Evolutionary conservation across 306 rosid species (phyloP).

Genomic region (Astragalus glycyphyllos): DNA sequence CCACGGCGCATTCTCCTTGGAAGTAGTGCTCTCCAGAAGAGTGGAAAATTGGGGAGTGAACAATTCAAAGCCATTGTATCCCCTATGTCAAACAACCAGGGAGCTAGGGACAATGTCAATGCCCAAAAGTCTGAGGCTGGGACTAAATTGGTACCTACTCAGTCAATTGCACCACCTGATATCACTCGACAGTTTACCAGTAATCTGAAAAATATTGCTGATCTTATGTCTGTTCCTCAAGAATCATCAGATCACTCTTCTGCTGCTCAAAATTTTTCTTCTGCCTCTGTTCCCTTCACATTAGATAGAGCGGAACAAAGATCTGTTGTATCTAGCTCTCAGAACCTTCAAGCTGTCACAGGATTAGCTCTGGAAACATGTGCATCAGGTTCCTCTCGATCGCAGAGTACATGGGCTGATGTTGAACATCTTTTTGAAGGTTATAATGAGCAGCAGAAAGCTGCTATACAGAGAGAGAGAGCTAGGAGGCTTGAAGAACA

Average conservation of each 20-base stretch:
- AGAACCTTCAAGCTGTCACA: slow-evolving; percentile 49
- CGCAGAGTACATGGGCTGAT: slow-evolving; percentile 80
- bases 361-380: slow-evolving; percentile 57
- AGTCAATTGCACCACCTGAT: slow-evolving; percentile 63
- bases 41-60: slow-evolving; percentile 67
- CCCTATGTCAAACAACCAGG: slow-evolving; percentile 50
- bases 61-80: slow-evolving; percentile 56
- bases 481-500: slow-evolving; percentile 91
- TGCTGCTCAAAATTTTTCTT: slow-evolving; percentile 55
- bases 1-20: slow-evolving; percentile 92
- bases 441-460: slow-evolving; percentile 88
- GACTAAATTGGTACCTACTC: slow-evolving; percentile 50
- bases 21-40: slow-evolving; percentile 59
- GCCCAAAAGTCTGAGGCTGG: slow-evolving; percentile 65
- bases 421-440: slow-evolving; percentile 89
- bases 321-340: slow-evolving; percentile 50
- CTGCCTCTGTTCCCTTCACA: slow-evolving; percentile 56
- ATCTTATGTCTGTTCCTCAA: slow-evolving; percentile 71
- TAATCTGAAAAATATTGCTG: slow-evolving; percentile 87
- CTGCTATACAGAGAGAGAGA: slow-evolving; percentile 97
- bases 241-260: slow-evolving; percentile 54
- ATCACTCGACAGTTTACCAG: slow-evolving; percentile 78
- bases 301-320: slow-evolving; percentile 60
- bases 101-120: slow-evolving; percentile 55
- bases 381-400: slow-evolving; percentile 52